A percentile compares a stretch with the other conserved stretches of the same genome.
phyloP scores from a whole-genome alignment of 2,329 filamentous ascomycete species.

The Trichoderma aggressivum region DNA sequence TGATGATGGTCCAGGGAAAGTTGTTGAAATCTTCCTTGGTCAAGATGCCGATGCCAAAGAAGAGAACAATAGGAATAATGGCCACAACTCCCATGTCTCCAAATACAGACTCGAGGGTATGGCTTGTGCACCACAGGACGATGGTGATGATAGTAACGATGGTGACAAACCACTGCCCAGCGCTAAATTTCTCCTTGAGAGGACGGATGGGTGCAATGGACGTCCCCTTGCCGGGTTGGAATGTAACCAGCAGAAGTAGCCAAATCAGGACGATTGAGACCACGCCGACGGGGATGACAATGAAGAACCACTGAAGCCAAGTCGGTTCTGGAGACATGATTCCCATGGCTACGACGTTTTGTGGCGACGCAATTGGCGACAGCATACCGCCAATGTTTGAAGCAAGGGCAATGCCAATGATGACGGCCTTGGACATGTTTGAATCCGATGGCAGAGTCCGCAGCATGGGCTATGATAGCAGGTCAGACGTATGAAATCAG shows the following conservation, averaged over 20 bases:
- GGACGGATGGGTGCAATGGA: constrained; percentile 89
- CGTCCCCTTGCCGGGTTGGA: constrained; percentile 79
- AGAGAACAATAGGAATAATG: constrained; percentile 90
- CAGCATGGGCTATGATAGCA: constrained; percentile 67
- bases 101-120: constrained; percentile 82
- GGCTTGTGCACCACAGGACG: constrained; percentile 84
- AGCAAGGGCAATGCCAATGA: constrained; percentile 90
- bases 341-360: constrained; percentile 93
- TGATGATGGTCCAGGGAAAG: constrained; percentile 99
- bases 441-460: constrained; percentile 89
- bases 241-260: constrained; percentile 78
- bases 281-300: constrained; percentile 87
- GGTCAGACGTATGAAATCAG: neutral
- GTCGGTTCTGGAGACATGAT: constrained; percentile 91
- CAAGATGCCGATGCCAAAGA: constrained; percentile 93
- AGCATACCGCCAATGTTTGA: constrained; percentile 96
- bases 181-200: constrained; percentile 82
- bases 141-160: constrained; percentile 82
- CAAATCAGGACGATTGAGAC: constrained; percentile 87
- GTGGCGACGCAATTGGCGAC: constrained; percentile 93
- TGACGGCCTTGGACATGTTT: constrained; percentile 89
- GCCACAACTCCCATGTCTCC: constrained; percentile 98
- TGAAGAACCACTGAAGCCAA: constrained; percentile 97
- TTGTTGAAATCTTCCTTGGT: constrained; percentile 99
- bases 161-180: constrained; percentile 89